phyloP scores from a whole-genome alignment of 2,329 filamentous ascomycete genomes.

The Trichoderma guizhouense region DNA sequence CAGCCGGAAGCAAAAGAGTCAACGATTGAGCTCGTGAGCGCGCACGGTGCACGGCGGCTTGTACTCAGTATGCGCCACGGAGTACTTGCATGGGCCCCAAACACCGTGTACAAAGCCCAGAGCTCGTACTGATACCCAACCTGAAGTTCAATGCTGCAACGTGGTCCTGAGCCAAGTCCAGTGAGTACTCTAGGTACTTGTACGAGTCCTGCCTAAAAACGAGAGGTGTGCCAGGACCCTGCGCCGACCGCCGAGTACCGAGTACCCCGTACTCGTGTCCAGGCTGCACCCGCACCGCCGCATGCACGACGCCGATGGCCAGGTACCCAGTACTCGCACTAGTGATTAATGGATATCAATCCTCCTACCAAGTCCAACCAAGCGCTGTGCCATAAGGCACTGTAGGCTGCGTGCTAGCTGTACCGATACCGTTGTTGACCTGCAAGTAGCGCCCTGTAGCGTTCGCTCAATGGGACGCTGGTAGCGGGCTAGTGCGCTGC shows the following conservation, averaged over 20 bases:
- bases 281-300: background rate
- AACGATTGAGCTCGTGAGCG: background rate
- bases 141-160: background rate
- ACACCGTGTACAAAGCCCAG: conserved; percentile 9
- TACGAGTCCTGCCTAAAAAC: background rate
- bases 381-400: background rate
- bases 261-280: background rate
- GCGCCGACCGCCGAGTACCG: background rate
- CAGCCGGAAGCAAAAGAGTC: background rate
- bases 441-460: background rate
- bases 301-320: background rate
- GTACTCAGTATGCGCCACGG: background rate
- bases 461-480: background rate
- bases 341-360: background rate
- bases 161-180: background rate
- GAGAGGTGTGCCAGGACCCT: background rate
- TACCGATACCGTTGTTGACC: background rate
- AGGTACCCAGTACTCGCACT: background rate
- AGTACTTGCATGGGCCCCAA: conserved; percentile 15
- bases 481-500: background rate
- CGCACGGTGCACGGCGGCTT: conserved; percentile 4
- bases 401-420: background rate
- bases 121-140: conserved; percentile 11
- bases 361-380: background rate
- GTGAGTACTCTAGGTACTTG: background rate